Base-by-base conservation (phyloP, 1,284 basidiomycete species). In the Ceratobasidium sp. region DNA sequence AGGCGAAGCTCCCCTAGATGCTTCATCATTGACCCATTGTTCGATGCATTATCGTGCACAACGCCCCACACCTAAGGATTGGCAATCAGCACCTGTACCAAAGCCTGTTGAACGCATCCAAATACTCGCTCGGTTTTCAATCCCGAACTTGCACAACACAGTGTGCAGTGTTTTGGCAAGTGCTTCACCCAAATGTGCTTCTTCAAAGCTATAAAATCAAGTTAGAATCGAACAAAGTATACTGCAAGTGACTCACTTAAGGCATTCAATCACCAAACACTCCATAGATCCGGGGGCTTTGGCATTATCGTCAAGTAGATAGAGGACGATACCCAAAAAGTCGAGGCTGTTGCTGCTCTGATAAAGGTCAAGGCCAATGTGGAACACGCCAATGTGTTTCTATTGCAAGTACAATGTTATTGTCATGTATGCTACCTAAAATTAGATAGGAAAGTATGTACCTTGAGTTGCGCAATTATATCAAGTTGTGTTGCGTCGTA, bases 121-220 rank as follows among this genome's bases (percentile, higher is more conserved):
- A 4, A 58, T 7, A 58, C 59, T 62, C 32, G 47, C 59, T 44
- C 43, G 26, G 32, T 62, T 13, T 38, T 62, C 43, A 62, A 62
- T 62, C 41, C 28, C 28, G 32, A 62, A 62, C n/a, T 62, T 44
- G 13, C 43, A 46, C 38, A 62, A 23, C 11, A 47, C 59, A 11
- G 44, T 16, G 38, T 62, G 30, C 11, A 62, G 21, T 18, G 59
- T n/a, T 46, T 38, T 14, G 8, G 59, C 59, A 30, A 62, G 38
- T 4, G 9, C 13, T 26, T 8, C 21, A 18, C 59, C 28, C n/a
- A 44, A 46, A 16, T 62, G 59, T 21, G 41, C 30, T 44, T 47
- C 26, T 21, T 8, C 23, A 38, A 58, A 58, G 55, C 55, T 58
- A 18, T n/a, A 21, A 58, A 4, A 58, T 5, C n/a, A 41, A 35